These are phyloP conservation scores for Tricholoma hemisulphureum DNA, from an alignment of 768 basidiomycete species.

Conservation along the genomic window DNA sequence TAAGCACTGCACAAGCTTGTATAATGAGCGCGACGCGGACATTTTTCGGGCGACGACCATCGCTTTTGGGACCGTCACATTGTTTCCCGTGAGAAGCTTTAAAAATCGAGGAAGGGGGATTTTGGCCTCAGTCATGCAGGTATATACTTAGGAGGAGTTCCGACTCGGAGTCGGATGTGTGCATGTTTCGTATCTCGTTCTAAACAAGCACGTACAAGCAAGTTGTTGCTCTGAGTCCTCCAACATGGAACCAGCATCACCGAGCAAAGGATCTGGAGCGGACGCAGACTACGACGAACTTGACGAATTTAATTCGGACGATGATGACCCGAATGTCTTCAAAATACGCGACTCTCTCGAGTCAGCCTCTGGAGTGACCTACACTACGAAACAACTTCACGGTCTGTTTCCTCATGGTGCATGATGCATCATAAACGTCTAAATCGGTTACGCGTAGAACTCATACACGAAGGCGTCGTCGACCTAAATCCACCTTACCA, in stretches of 20 bases:
- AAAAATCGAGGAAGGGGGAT: conserved; percentile 66
- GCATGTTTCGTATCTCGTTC: conserved; percentile 6
- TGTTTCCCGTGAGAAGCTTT: conserved; percentile 58
- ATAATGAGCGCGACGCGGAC: conserved; percentile 35
- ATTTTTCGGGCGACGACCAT: conserved; percentile 71
- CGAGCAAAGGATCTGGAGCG: conserved; percentile 16
- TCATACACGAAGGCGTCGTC: conserved; percentile 68
- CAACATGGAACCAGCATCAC: conserved; percentile 6
- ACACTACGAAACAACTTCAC: conserved; percentile 47
- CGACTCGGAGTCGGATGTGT: background rate
- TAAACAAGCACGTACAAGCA: background rate
- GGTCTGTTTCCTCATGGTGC: conserved; percentile 30
- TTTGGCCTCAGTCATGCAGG: conserved; percentile 37
- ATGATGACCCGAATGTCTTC: conserved; percentile 41
- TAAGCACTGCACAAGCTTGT: background rate
- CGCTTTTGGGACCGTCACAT: conserved; percentile 60
- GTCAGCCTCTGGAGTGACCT: conserved; percentile 38
- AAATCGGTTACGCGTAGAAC: conserved; percentile 34
- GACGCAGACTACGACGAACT: conserved; percentile 48
- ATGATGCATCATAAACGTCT: background rate
- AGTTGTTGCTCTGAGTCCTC: background rate
- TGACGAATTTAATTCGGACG: conserved; percentile 40
- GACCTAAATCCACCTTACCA: conserved; percentile 74
- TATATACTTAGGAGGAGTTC: no score
- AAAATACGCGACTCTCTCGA: conserved; percentile 41